phyloP scores from a whole-genome alignment of 1,139 yeast species.

The Yamadazyma conglobata region DNA sequence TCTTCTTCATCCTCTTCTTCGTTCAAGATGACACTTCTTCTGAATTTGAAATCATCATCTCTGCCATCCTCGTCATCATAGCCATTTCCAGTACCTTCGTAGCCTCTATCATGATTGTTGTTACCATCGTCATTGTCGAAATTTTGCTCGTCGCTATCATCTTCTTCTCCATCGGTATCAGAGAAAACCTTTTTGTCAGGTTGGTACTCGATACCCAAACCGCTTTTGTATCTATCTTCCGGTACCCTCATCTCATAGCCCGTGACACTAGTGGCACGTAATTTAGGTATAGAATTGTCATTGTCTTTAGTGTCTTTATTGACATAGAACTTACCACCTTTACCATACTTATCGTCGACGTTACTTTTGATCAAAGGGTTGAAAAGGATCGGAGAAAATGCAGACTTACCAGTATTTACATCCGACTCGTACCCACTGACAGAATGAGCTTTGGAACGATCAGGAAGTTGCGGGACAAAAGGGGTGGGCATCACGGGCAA shows the following conservation, averaged over 20 bases:
- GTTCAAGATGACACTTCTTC: constrained; percentile 5
- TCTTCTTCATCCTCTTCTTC: constrained; percentile 16
- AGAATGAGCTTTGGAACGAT: constrained; percentile 15
- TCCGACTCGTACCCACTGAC: constrained; percentile 10
- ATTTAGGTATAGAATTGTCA: constrained; percentile 22
- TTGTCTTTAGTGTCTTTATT: constrained; percentile 24
- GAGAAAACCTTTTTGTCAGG: constrained; percentile 14
- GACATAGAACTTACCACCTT: constrained; percentile 82
- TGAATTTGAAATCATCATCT: constrained; percentile 1
- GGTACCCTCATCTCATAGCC: constrained; percentile 26
- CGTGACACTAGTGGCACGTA: constrained; percentile 43
- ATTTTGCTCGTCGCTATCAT: constrained; percentile 1
- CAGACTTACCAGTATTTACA: constrained; percentile 32
- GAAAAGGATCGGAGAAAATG: constrained; percentile 76
- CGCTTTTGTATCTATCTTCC: constrained; percentile 12
- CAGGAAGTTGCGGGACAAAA: constrained; percentile 26
- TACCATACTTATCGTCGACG: constrained; percentile 78
- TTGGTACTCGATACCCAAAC: constrained; percentile 13
- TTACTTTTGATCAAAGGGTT: constrained; percentile 73
- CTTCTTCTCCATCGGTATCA: constrained; percentile 22
- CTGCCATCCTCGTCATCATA: constrained; percentile 6
- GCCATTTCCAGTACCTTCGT: background rate
- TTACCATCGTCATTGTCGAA: constrained; percentile 2
- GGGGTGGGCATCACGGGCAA: constrained; percentile 64
- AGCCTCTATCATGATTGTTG: background rate